Base-by-base conservation (phyloP, 352 stramenopile species). In the Globisporangium viniferum region DNA sequence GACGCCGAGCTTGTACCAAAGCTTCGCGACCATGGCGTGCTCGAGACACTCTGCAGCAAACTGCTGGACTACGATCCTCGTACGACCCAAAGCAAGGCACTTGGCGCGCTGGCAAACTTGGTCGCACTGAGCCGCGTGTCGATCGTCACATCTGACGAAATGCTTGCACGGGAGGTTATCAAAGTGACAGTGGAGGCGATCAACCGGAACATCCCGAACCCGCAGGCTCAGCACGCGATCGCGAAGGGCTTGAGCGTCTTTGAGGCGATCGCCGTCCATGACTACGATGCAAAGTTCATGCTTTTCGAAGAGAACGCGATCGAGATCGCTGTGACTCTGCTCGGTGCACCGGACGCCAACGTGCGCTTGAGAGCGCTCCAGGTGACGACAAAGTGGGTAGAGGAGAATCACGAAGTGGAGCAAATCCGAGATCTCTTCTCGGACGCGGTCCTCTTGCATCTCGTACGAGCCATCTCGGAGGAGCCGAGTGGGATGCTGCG, bases 1-100 rank as follows among this genome's bases (percentile, higher is more conserved):
- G 86, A 94, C 57, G 48, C 39, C 0, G 86, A 94, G 54, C 73
- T 94, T 0, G 75, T 88, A 9, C 68, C 73, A n/a, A 91, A 92
- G 64, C 67, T 94, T 0, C 68, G 78, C 18, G 79, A 86, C 5
- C 68, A 89, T 41, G 72, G 69, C 15, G 78, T 90, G 0, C 58
- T 88, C 6, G 78, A 89, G 18, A 84, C 76, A 6, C 39, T 90
- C 10, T 75, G 66, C 27, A 71, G 79, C 18, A 70, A 79, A 44
- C 14, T 91, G 12, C 57, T 72, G 7, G 14, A 58, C 1, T 86
- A 81, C 58, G 72, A 84, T n/a, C 68, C 78, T 0, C 65, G 51
- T 6, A 70, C 59, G n/a, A 85, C 72, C 5, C 75, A 84, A 48
- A 63, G 77, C 31, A 82, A 84, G 49, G 78, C 79, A 3, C 73